Evolutionary conservation across 805 yeast species (phyloP).

Genomic region (Kodamaea hsintzibuensis): DNA sequence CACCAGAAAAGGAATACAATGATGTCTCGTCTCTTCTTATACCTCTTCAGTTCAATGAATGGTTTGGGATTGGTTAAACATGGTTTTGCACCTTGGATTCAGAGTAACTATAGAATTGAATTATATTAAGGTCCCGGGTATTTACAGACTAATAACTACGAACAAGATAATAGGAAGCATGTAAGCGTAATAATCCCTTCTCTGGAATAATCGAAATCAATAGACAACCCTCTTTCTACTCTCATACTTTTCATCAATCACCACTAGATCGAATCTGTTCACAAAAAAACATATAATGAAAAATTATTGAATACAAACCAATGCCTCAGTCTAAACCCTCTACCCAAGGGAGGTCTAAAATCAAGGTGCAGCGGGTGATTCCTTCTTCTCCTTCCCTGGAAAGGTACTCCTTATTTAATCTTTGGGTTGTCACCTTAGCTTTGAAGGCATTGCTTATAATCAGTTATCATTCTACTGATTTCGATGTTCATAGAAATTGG

Average conservation of each 20-base stretch:
- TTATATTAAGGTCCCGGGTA: no score
- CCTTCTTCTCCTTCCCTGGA: neutral
- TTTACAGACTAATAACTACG: no score
- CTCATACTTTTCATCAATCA: neutral
- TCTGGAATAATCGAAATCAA: no score
- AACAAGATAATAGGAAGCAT: no score
- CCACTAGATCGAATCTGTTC: neutral
- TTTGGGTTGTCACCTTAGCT: slow-evolving; percentile 38
- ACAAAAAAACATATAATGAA: neutral
- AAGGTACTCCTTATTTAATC: slow-evolving; percentile 23
- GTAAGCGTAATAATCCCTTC: no score
- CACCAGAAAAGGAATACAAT: no score
- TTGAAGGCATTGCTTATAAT: slow-evolving; percentile 39
- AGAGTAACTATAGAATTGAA: no score
- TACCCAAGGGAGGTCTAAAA: neutral
- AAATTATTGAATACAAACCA: neutral
- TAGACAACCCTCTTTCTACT: neutral
- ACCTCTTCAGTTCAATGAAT: no score
- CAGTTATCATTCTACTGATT: slow-evolving; percentile 92
- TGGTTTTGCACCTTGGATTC: no score
- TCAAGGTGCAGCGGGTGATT: neutral
- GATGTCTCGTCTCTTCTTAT: no score
- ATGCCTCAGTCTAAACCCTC: neutral
- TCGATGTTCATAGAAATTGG: slow-evolving; percentile 98
- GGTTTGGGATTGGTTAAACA: no score